Conservation (phyloP, 495 filamentous ascomycete genomes). For the Cairneyella variabilis region DNA sequence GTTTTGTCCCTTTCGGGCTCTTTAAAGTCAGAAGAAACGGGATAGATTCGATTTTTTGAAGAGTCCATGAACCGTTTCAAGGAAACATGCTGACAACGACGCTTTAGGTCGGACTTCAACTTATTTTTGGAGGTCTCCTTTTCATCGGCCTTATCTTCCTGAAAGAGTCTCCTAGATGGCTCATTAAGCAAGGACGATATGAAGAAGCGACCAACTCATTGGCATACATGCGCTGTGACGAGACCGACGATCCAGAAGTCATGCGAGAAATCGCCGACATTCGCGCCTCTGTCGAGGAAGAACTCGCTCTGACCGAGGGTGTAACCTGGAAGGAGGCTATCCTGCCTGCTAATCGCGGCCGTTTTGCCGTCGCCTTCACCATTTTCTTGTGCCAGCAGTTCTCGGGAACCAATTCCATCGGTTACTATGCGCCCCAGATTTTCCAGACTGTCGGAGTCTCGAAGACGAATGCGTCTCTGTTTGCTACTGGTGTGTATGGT, state of each 20-base stretch:
- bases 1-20: no score
- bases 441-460: conserved; percentile 45
- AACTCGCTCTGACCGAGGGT: conserved; percentile 20
- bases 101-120: conserved; percentile 11
- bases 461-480: conserved; percentile 37
- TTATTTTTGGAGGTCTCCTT: conserved; percentile 15
- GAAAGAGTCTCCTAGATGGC: conserved; percentile 23
- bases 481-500: conserved; percentile 53
- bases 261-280: conserved; percentile 23
- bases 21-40: no score
- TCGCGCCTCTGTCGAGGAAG: conserved; percentile 22
- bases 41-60: no score
- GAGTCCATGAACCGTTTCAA: no score
- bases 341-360: conserved; percentile 27
- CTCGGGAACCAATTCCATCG: conserved; percentile 46
- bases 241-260: conserved; percentile 7
- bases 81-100: no score
- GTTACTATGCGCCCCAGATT: conserved; percentile 49
- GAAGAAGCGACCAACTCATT: conserved; percentile 13
- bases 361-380: conserved; percentile 39
- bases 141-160: conserved; percentile 21
- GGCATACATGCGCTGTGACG: conserved; percentile 13
- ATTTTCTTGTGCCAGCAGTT: conserved; percentile 53
- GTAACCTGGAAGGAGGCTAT: conserved; percentile 20
- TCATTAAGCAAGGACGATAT: conserved; percentile 15